These are phyloP conservation scores for Arachis stenosperma DNA, from an alignment of 306 rosid genomes.

Conservation along the genomic window DNA sequence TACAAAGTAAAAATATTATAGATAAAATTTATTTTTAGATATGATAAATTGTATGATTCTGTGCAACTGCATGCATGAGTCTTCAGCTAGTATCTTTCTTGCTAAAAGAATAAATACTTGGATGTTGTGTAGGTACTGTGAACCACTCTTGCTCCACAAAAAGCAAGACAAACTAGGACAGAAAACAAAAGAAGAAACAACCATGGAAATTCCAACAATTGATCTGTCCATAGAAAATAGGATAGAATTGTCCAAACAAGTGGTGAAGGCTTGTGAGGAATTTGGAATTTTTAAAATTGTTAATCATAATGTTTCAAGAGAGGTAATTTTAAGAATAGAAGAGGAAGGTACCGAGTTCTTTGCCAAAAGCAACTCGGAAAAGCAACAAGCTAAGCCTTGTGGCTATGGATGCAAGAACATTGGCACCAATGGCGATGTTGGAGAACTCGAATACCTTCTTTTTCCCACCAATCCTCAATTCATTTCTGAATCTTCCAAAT, in stretches of 20 bases:
- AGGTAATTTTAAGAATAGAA: slow-evolving; percentile 62
- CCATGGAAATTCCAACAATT: slow-evolving; percentile 73
- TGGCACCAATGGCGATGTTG: slow-evolving; percentile 85
- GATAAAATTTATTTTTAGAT: too few species aligned
- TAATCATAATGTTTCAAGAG: slow-evolving; percentile 69
- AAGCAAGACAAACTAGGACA: too few species aligned
- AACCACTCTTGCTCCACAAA: too few species aligned
- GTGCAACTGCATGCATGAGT: too few species aligned
- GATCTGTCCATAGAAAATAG: slow-evolving; percentile 63
- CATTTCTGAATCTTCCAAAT: slow-evolving; percentile 51
- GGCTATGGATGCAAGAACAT: slow-evolving; percentile 88
- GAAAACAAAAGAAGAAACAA: slow-evolving; percentile 70
- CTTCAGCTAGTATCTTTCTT: too few species aligned
- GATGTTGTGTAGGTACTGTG: too few species aligned
- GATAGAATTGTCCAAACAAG: slow-evolving; percentile 50
- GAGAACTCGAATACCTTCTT: slow-evolving; percentile 92
- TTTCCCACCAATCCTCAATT: slow-evolving; percentile 63
- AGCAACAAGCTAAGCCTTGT: slow-evolving; percentile 65
- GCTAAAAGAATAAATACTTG: too few species aligned
- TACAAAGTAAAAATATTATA: too few species aligned
- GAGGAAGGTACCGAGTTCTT: slow-evolving; percentile 65
- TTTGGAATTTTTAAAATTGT: slow-evolving; percentile 85
- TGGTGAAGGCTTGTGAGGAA: slow-evolving; percentile 73
- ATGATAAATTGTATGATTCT: too few species aligned
- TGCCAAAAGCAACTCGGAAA: slow-evolving; percentile 53